Base-by-base conservation (phyloP, 345 rosid genomes). In the Erodium maritimum region DNA sequence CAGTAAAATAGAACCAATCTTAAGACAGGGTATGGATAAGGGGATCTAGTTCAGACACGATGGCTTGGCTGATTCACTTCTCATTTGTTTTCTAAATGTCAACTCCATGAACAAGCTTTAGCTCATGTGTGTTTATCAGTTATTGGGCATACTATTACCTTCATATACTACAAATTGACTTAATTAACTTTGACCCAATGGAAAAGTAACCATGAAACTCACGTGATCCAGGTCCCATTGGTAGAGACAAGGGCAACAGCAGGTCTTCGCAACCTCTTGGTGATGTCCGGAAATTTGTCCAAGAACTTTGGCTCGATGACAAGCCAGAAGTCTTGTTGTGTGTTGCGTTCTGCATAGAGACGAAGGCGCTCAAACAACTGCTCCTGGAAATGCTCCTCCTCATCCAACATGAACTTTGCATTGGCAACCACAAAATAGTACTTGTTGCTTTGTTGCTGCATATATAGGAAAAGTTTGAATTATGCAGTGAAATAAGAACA, bases 381-480 rank as follows among this genome's bases (percentile, higher is more conserved):
- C 80, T 91, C 98, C 77, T 81, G 59, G 66, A 91, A 91, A 67
- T 91, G 98, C 78, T 88, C 98, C 71, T 91, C 98, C 76, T 91
- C 98, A 58, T 91, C 98, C 67, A 91, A 75, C 98, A 91, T 86
- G 82, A 91, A 88, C 62, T 91, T 88, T 1, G 98, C 96, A 53
- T 88, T 91, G 0, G 98, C 98, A 23, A 91, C 85, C 59, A 86
- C 64, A 24, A 91, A 91, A 67, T 81, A 72, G 52, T 84, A 91
- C 72, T 79, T 88, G 7, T 61, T 76, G 63, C 58, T 57, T 52
- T 76, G 48, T 66, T 69, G 62, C 83, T 80, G 73, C 60, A 58
- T 46, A 18, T 12, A 48, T 16, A 54, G 54, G 8, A 34, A 56
- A 56, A 61, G 50, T 58, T 9, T 19, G 19, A 50, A 56, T 6